Base-by-base conservation (phyloP, 495 filamentous ascomycete genomes). In the Astrothelium subdiscretum region DNA sequence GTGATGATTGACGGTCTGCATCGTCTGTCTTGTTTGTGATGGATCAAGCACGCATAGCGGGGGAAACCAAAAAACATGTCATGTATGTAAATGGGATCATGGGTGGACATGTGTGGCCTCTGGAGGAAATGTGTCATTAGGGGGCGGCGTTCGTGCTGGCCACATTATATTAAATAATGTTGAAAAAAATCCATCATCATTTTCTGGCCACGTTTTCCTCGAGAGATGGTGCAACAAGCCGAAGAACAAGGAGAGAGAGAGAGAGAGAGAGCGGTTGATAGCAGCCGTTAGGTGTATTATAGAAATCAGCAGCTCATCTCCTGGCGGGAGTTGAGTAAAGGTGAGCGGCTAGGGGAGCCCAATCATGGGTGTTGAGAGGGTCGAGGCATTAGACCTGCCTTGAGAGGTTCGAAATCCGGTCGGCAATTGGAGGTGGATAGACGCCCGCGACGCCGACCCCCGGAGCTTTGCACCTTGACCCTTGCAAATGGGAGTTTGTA, bases 1-100 rank as follows among this genome's bases (percentile, higher is more conserved):
- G 48, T 54, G 20, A 54, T 54, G 48, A 54, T 54, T 54, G 48
- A 54, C 24, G 48, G 48, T 54, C 24, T 54, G 48, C 48, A 54
- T 54, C 8, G 48, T 54, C 48, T 54, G 48, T 54, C 48, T 24
- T 27, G 26, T 54, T 54, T 3, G 48, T 27, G 48, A 54, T 24
- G 48, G 48, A 54, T 54, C 6, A 24, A 54, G 48, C 48, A 24
- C 48, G 48, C 48, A 54, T 54, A 54, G 48, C 48, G 48, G 48
- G 48, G 48, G 8, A 54, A 54, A 4, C 48, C 2, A 54, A 54
- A 48, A 48, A 54, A 54, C 48, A 26, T n/a, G 24, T 54, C 48
- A 54, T 54, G 48, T 54, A 54, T 54, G 48, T 54, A 54, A 54
- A 54, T 29, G 48, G 48, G 48, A 54, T 48, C 48, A 54, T 29